Conservation (phyloP, 163 green algal species). For the Volvox carteri region DNA sequence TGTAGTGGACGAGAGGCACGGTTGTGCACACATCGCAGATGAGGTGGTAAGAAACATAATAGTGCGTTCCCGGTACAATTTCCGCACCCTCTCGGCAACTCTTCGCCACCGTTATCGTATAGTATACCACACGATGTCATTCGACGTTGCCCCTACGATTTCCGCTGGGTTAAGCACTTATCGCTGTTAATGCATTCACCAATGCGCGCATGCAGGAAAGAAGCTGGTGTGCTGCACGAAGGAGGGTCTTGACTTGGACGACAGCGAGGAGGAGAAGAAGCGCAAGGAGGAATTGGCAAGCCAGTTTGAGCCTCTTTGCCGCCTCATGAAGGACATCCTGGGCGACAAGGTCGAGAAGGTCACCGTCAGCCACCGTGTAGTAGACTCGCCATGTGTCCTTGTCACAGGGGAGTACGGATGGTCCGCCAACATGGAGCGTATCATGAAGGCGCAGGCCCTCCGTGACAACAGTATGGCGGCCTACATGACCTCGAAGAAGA, state of each 20-base stretch:
- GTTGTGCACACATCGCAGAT: too few species aligned
- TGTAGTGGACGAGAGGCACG: too few species aligned
- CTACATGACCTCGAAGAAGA: constrained; percentile 99
- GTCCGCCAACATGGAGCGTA: constrained; percentile 99
- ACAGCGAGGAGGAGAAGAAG: constrained; percentile 99
- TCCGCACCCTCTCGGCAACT: too few species aligned
- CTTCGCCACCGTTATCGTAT: too few species aligned
- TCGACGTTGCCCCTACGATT: too few species aligned
- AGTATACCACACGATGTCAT: too few species aligned
- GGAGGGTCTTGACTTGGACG: constrained; percentile 97
- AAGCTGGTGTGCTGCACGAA: constrained; percentile 99
- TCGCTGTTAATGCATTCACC: too few species aligned
- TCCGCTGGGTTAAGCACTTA: too few species aligned
- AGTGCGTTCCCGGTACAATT: too few species aligned
- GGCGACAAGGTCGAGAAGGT: constrained; percentile 95
- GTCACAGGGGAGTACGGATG: constrained; percentile 99
- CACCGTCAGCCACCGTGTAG: constrained; percentile 95
- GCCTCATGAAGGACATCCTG: constrained; percentile 92
- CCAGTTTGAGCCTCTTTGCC: constrained; percentile 95
- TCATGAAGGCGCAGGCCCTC: constrained; percentile 99
- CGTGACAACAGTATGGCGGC: constrained; percentile 93
- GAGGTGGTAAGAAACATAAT: too few species aligned
- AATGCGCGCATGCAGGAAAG: too few species aligned
- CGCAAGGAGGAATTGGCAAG: constrained; percentile 92
- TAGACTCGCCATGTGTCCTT: constrained; percentile 97